Evolutionary conservation across 2,329 filamentous ascomycete species (phyloP).

Genomic region (Fusarium acutatum): DNA sequence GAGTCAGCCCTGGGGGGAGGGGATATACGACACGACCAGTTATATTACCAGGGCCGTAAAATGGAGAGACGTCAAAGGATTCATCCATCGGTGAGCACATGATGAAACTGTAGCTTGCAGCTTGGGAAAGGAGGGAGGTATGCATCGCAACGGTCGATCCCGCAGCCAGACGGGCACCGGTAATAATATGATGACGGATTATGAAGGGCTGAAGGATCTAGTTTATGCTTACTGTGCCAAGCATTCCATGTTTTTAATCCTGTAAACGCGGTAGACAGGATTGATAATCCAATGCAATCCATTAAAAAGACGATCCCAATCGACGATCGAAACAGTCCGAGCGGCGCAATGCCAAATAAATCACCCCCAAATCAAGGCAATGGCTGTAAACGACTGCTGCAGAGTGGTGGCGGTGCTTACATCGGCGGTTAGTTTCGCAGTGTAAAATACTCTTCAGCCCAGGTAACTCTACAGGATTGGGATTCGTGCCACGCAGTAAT

Average conservation of each 20-base stretch:
- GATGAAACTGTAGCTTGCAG: constrained; percentile 3
- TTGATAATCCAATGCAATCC: background rate
- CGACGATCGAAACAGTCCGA: background rate
- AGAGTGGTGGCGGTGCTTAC: constrained; percentile 12
- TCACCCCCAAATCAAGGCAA: background rate
- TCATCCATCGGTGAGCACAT: background rate
- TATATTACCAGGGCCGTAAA: background rate
- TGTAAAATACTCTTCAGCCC: constrained; percentile 2
- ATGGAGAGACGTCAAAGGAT: background rate
- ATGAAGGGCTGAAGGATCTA: constrained; percentile 1
- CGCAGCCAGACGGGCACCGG: background rate
- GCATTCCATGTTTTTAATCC: background rate
- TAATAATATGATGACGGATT: background rate
- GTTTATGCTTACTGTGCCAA: constrained; percentile 2
- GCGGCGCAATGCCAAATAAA: background rate
- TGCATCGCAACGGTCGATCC: background rate
- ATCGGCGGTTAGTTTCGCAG: background rate
- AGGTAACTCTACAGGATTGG: background rate
- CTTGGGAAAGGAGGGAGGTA: background rate
- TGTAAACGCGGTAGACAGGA: background rate
- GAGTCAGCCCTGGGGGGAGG: constrained; percentile 7
- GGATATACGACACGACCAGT: constrained; percentile 15
- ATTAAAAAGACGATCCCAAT: background rate
- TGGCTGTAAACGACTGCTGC: background rate
- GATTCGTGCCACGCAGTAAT: background rate